Evolutionary conservation across 208 protist genomes (phyloP).

Genomic region (Wallacemonas rigidus): DNA sequence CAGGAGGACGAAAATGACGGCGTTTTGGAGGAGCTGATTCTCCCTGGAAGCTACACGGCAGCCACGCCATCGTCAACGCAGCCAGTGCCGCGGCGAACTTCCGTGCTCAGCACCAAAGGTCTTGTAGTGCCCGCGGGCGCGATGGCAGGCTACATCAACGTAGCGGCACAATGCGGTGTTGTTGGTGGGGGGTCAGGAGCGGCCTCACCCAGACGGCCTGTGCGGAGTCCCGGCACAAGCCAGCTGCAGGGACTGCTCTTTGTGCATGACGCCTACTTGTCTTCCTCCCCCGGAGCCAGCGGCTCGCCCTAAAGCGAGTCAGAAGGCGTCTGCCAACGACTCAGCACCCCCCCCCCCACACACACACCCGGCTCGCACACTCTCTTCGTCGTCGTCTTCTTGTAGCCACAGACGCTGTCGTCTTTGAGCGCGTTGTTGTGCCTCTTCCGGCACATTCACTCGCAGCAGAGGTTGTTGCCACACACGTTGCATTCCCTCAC

Average conservation of each 20-base stretch:
- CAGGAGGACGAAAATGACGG: background rate
- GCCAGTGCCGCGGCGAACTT: background rate
- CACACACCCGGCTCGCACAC: too few species aligned
- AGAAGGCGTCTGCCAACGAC: too few species aligned
- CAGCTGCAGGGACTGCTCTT: conserved; percentile 14
- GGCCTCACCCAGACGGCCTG: background rate
- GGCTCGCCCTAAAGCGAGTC: too few species aligned
- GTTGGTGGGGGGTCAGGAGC: background rate
- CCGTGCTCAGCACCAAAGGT: background rate
- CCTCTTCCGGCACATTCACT: too few species aligned
- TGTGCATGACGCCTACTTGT: background rate
- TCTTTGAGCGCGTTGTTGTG: too few species aligned
- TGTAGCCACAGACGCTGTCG: too few species aligned
- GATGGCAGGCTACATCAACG: background rate
- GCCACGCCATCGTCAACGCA: conserved; percentile 2
- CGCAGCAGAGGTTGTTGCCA: too few species aligned
- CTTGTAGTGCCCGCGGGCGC: background rate
- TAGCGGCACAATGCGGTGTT: background rate
- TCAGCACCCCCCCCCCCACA: too few species aligned
- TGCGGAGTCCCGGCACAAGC: conserved; percentile 1
- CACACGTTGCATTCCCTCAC: too few species aligned
- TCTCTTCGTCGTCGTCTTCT: too few species aligned
- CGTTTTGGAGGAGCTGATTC: conserved; percentile 28
- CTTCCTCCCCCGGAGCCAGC: background rate
- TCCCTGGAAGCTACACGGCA: conserved; percentile 29